A percentile compares a stretch with the other conserved stretches of the same genome.
These are phyloP conservation scores for Pseudocercospora macadamiae DNA, from an alignment of 2,329 filamentous ascomycete genomes.

Conservation along the genomic window DNA sequence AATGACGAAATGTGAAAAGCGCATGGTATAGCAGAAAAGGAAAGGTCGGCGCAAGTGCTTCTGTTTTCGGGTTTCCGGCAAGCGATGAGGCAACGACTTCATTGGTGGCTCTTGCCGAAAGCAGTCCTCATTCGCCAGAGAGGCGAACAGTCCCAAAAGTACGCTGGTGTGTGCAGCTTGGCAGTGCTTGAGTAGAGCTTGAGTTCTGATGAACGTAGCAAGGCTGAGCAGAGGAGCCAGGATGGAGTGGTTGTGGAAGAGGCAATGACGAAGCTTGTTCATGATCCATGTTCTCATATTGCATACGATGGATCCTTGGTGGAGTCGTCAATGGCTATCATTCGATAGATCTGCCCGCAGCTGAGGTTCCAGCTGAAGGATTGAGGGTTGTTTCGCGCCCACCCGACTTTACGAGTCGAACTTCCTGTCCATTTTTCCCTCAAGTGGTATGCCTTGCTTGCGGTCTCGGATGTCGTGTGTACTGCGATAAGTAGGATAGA, in stretches of 20 bases:
- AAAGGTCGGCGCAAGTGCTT: neutral
- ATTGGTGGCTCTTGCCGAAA: neutral
- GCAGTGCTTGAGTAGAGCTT: neutral
- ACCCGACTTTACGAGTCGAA: neutral
- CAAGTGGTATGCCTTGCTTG: neutral
- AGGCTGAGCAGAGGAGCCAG: neutral
- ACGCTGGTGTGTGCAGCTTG: neutral
- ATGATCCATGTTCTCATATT: neutral
- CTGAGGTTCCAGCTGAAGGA: neutral
- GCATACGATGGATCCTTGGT: neutral
- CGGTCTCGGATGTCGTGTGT: too few relatives aligned
- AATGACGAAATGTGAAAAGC: too few relatives aligned
- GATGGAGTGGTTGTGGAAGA: neutral
- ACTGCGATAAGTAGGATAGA: too few relatives aligned
- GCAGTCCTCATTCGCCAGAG: neutral
- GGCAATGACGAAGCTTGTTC: neutral
- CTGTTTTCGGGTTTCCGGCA: neutral
- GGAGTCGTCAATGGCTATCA: neutral
- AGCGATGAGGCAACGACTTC: too few relatives aligned
- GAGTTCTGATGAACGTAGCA: neutral
- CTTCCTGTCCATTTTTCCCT: neutral
- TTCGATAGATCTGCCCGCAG: neutral
- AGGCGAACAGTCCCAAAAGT: neutral
- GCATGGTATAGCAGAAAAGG: too few relatives aligned
- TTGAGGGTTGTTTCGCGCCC: neutral